phyloP scores from a whole-genome alignment of 139 green algal genomes.

The Yamagishiella unicocca region DNA sequence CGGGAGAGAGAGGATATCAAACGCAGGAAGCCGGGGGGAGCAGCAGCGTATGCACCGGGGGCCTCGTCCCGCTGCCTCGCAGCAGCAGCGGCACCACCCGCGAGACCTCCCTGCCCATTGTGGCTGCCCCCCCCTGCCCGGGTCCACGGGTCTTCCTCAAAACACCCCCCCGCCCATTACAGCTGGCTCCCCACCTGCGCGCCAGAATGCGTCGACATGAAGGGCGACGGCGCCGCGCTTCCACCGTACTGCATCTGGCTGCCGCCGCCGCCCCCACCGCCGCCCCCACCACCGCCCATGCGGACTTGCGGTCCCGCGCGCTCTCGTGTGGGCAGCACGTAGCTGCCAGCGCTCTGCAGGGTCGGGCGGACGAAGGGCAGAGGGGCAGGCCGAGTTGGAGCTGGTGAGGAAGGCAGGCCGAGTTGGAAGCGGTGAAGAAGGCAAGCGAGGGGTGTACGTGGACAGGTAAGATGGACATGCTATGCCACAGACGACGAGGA shows the following conservation, averaged over 20 bases:
- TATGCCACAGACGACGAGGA: no score
- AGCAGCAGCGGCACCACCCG: no score
- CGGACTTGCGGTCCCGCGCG: not conserved
- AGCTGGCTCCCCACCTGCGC: not conserved
- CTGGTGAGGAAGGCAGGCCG: not conserved
- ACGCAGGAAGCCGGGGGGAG: not conserved
- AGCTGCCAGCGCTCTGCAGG: not conserved
- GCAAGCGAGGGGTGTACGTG: not conserved
- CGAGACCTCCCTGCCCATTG: not conserved
- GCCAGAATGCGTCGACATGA: not conserved
- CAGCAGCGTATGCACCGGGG: no score
- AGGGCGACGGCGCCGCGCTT: not conserved
- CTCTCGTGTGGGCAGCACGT: slow-evolving; percentile 6
- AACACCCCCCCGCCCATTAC: no score
- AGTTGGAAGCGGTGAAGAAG: not conserved
- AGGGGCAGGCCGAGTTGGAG: not conserved
- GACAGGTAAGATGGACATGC: no score
- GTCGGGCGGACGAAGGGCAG: no score
- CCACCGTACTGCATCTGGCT: not conserved
- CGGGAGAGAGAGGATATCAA: not conserved
- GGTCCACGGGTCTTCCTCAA: no score
- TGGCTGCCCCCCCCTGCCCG: not conserved
- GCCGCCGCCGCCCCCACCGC: not conserved
- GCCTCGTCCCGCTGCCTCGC: no score
- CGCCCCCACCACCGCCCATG: not conserved